Base-by-base conservation (phyloP, 139 green algal genomes). In the Coelastrella sp. region DNA sequence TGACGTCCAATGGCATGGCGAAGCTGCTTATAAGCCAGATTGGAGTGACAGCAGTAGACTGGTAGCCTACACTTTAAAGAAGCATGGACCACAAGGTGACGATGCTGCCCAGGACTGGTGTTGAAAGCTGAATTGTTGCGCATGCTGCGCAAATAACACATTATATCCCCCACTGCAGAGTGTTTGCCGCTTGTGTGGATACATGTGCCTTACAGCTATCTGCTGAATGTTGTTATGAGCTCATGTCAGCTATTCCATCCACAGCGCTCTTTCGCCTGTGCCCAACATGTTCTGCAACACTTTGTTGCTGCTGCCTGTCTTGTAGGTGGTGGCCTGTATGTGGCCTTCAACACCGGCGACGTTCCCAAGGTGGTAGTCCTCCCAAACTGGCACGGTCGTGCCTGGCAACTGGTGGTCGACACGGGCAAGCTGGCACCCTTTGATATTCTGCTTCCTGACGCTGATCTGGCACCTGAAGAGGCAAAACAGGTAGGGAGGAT, bases 1-100 rank as follows among this genome's bases (percentile, higher is more conserved):
- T 8, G 91, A 96, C 62, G 89, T 99, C n/a, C 83, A 95, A 53
- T 99, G 95, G 95, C 96, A 99, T 80, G 96, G 96, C 17, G 75
- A 91, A 27, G 51, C 83, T 40, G 81, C 92, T 34, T 38, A 85
- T 82, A 79, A 92, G 57, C 96, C 97, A 38, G 96, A 99, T 81
- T 99, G 96, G 96, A 92, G 82, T 3, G 95, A 99, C n/a, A 89
- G 83, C 51, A 94, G 88, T 32, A 90, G 96, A 38, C 94, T 99
- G 81, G 91, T 99, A 13, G 96, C 94, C 1, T 96, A 94, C 77
- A 93, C 94, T 0, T 84, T 98, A 27, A 73, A 40, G 1, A 75
- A 83, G 59, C 43, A 76, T 7, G 45, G 53, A 13, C 35, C 53
- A 67, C 43, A 32, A 19, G 48, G 79, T 51, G 50, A 68, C 30